These are phyloP conservation scores for Artemisia argyi DNA, from an alignment of 129 eudicot species.

Conservation along the genomic window DNA sequence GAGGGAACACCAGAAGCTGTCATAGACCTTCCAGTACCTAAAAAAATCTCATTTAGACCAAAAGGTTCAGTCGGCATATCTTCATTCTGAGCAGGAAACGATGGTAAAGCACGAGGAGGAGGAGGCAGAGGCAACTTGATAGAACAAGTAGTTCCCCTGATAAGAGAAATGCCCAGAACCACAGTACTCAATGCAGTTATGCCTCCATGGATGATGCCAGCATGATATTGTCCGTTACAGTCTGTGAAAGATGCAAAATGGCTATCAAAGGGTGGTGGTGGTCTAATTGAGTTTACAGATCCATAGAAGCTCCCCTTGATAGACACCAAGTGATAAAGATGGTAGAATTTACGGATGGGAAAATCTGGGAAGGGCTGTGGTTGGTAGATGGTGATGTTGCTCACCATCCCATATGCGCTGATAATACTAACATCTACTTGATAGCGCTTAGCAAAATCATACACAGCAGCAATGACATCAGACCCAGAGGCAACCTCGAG, in stretches of 20 bases:
- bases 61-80: no score
- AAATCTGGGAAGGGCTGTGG: not conserved
- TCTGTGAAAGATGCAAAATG: not conserved
- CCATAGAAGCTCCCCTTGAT: conserved; percentile 13
- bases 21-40: no score
- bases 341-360: not conserved
- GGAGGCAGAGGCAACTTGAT: conserved; percentile 9
- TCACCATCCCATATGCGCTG: conserved; percentile 13
- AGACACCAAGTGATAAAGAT: not conserved
- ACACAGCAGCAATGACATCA: conserved; percentile 2
- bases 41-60: no score
- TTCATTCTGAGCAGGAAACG: not conserved
- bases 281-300: not conserved
- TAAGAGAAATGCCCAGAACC: not conserved
- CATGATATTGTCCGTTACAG: not conserved
- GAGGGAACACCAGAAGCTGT: no score
- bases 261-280: not conserved
- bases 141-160: not conserved
- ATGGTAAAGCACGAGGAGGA: conserved; percentile 6
- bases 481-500: conserved; percentile 6
- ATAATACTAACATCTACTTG: conserved; percentile 6
- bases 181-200: conserved; percentile 3
- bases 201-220: not conserved
- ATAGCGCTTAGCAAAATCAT: conserved; percentile 10
- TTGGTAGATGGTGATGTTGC: not conserved